A percentile compares a stretch with the other conserved stretches of the same genome.
phyloP scores from a whole-genome alignment of 1,284 basidiomycete species.

The Cutaneotrichosporon sp. region DNA sequence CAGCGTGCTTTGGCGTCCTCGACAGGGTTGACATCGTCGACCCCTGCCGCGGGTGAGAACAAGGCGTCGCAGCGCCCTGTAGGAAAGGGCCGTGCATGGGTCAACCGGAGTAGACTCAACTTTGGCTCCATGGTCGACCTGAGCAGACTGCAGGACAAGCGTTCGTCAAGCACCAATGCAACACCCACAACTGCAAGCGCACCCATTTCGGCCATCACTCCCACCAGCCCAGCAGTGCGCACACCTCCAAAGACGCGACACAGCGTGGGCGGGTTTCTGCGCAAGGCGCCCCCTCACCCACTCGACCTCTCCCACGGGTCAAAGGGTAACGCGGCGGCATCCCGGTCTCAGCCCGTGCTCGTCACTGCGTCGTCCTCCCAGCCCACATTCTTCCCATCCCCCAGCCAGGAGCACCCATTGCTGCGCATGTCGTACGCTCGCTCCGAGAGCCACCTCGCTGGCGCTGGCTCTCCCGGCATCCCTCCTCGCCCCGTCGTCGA shows the following conservation, averaged over 20 bases:
- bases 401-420: constrained; percentile 10
- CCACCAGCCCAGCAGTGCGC: neutral
- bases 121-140: constrained; percentile 22
- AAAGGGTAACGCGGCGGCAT: neutral
- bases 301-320: constrained; percentile 14
- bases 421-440: constrained; percentile 18
- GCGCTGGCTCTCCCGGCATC: neutral
- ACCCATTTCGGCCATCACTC: neutral
- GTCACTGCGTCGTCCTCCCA: constrained; percentile 11
- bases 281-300: constrained; percentile 12
- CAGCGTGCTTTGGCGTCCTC: neutral
- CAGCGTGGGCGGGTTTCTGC: constrained; percentile 3
- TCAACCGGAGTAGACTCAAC: constrained; percentile 13
- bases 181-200: neutral
- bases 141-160: constrained; percentile 2
- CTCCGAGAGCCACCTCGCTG: constrained; percentile 15
- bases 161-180: neutral
- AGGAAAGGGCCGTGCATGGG: neutral
- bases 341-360: constrained; percentile 11
- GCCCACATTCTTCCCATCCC: constrained; percentile 7
- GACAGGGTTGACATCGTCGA: too few relatives aligned
- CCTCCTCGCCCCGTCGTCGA: constrained; percentile 13
- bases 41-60: too few relatives aligned
- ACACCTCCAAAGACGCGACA: constrained; percentile 6
- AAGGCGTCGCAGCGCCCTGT: neutral